Percentiles rank a stretch among this genome's conserved stretches.
These are phyloP conservation scores for Rhodotorula sp. DNA, from an alignment of 1,284 basidiomycete species.

Conservation along the genomic window DNA sequence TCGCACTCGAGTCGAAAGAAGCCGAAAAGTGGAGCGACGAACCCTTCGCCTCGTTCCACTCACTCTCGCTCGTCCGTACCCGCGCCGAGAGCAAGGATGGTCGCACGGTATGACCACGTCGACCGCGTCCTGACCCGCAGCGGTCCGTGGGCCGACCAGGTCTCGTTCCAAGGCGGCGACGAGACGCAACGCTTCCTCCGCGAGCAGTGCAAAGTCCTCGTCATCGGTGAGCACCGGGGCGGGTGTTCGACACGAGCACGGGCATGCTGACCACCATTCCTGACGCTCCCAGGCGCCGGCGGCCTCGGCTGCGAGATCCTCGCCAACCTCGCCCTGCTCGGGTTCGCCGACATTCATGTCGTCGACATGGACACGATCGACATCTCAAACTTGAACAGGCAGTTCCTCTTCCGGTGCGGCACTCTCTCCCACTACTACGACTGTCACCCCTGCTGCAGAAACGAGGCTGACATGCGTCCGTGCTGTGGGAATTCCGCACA, in stretches of 20 bases:
- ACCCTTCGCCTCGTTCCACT: background rate
- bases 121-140: slow-evolving; percentile 30
- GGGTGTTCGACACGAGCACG: too few species aligned
- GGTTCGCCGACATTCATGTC: slow-evolving; percentile 97
- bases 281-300: slow-evolving; percentile 80
- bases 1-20: too few species aligned
- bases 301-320: slow-evolving; percentile 93
- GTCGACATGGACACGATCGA: slow-evolving; percentile 99
- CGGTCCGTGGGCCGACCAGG: slow-evolving; percentile 33
- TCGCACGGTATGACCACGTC: slow-evolving; percentile 9
- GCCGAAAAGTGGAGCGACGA: background rate
- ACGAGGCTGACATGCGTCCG: too few species aligned
- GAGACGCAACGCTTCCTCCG: slow-evolving; percentile 61
- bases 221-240: slow-evolving; percentile 61
- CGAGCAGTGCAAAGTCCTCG: slow-evolving; percentile 82
- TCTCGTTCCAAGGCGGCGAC: slow-evolving; percentile 28
- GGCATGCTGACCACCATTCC: too few species aligned
- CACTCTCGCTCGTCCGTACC: background rate
- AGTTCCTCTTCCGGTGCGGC: slow-evolving; percentile 89
- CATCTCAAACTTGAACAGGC: slow-evolving; percentile 96
- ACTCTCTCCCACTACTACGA: background rate
- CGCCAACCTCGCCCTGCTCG: slow-evolving; percentile 85
- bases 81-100: background rate
- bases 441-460: background rate
- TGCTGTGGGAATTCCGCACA: slow-evolving; percentile 47